Conservation (phyloP, 306 rosid genomes). For the Begonia peltatifolia region DNA sequence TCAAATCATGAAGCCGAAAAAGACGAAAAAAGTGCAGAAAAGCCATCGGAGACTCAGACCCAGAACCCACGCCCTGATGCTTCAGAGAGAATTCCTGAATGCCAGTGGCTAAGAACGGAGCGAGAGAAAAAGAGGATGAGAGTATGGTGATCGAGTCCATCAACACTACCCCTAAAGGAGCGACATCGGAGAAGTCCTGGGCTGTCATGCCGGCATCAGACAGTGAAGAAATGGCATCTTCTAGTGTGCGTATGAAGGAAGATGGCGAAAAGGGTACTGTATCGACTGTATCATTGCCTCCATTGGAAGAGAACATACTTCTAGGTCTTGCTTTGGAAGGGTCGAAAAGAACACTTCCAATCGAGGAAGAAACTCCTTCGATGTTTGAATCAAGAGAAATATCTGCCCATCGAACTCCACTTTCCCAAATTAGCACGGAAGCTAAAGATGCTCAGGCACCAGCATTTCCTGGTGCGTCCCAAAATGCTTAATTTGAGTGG, state of each 20-base stretch:
- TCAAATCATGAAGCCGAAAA: slow-evolving; percentile 21
- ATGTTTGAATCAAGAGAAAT: slow-evolving; percentile 48
- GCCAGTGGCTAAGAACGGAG: slow-evolving; percentile 29
- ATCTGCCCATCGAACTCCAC: too few species aligned
- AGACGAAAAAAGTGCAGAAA: slow-evolving; percentile 16
- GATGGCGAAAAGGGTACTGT: slow-evolving; percentile 40
- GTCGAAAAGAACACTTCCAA: slow-evolving; percentile 85
- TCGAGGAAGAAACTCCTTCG: slow-evolving; percentile 51
- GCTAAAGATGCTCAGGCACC: slow-evolving; percentile 13
- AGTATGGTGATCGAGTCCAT: slow-evolving; percentile 15
- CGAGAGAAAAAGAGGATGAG: slow-evolving; percentile 22
- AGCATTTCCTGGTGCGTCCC: slow-evolving; percentile 25
- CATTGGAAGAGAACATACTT: slow-evolving; percentile 76
- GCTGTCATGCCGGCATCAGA: slow-evolving; percentile 18
- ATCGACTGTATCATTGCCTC: slow-evolving; percentile 21
- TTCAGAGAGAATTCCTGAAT: too few species aligned
- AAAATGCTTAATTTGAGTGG: slow-evolving; percentile 20
- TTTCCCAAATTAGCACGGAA: too few species aligned
- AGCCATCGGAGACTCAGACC: too few species aligned
- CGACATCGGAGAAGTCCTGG: slow-evolving; percentile 18
- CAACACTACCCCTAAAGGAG: slow-evolving; percentile 15
- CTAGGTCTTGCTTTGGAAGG: slow-evolving; percentile 95
- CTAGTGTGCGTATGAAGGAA: slow-evolving; percentile 34
- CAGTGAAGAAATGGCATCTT: slow-evolving; percentile 20
- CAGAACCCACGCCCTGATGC: too few species aligned